These are phyloP conservation scores for Echium plantagineum DNA, from an alignment of 257 asterid species.

Conservation along the genomic window DNA sequence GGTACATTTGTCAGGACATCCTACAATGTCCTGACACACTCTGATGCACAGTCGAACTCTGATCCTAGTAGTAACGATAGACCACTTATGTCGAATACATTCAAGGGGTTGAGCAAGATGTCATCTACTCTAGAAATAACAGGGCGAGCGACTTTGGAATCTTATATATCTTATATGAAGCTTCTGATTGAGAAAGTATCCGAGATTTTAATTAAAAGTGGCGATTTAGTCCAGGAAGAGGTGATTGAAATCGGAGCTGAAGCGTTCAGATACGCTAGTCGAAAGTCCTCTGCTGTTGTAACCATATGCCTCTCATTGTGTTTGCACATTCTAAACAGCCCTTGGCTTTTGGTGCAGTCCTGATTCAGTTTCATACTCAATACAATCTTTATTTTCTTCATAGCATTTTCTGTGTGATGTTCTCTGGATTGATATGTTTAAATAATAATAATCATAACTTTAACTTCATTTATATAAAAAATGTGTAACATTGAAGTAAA, in stretches of 20 bases:
- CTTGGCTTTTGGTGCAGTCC: constrained; percentile 51
- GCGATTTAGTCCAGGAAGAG: constrained; percentile 34
- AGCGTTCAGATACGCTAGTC: constrained; percentile 26
- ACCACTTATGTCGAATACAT: constrained; percentile 8
- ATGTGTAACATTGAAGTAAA: too few relatives aligned
- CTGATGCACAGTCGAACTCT: constrained; percentile 6
- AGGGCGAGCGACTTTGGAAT: constrained; percentile 38
- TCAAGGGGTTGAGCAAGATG: constrained; percentile 34
- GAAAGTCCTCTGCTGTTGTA: constrained; percentile 38
- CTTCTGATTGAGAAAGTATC: constrained; percentile 31
- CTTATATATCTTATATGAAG: constrained; percentile 49
- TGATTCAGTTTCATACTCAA: not conserved
- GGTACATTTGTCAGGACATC: constrained; percentile 51
- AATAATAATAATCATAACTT: too few relatives aligned
- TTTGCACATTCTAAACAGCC: constrained; percentile 53
- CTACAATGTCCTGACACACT: constrained; percentile 24
- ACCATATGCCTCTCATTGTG: constrained; percentile 50
- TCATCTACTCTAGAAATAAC: constrained; percentile 35
- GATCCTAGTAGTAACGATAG: not conserved
- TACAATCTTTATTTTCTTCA: too few relatives aligned
- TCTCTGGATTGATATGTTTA: too few relatives aligned
- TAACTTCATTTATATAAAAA: too few relatives aligned
- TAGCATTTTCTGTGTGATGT: too few relatives aligned
- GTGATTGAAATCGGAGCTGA: constrained; percentile 46
- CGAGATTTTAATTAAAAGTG: constrained; percentile 31